Evolutionary conservation across 805 yeast species (phyloP).

Genomic region (Zygoascus bituminiphila): DNA sequence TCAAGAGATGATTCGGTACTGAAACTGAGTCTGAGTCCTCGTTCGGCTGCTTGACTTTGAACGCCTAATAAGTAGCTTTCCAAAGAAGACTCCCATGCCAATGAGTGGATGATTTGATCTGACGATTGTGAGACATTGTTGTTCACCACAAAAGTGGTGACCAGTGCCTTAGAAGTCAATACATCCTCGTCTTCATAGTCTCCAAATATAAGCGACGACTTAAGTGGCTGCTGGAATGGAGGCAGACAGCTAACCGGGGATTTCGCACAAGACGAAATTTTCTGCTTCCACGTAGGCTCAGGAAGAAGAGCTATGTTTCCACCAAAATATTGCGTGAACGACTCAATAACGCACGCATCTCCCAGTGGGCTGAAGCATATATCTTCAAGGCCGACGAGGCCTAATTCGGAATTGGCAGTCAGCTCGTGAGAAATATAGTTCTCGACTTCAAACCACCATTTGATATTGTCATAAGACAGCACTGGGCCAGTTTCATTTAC

Average conservation of each 20-base stretch:
- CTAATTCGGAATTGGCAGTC: conserved; percentile 1
- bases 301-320: conserved; percentile 48
- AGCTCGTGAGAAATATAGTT: conserved; percentile 33
- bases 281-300: conserved; percentile 46
- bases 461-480: conserved; percentile 55
- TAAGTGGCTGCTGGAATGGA: conserved; percentile 81
- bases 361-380: conserved; percentile 76
- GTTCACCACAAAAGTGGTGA: conserved; percentile 62
- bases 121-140: conserved; percentile 41
- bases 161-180: conserved; percentile 60
- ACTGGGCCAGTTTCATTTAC: conserved; percentile 63
- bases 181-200: conserved; percentile 37
- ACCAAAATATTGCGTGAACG: conserved; percentile 79
- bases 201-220: conserved; percentile 64
- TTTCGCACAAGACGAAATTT: conserved; percentile 52
- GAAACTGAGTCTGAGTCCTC: conserved; percentile 60
- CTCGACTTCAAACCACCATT: conserved; percentile 91
- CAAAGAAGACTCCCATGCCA: conserved; percentile 65
- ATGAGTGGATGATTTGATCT: conserved; percentile 33
- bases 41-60: conserved; percentile 36
- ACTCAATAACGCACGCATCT: conserved; percentile 74
- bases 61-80: conserved; percentile 46
- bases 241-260: conserved; percentile 90
- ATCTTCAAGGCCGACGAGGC: conserved; percentile 41
- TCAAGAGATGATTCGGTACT: conserved; percentile 78